Base-by-base conservation (phyloP, 176 grass and related monocot genomes). In the Hordeum marinum region DNA sequence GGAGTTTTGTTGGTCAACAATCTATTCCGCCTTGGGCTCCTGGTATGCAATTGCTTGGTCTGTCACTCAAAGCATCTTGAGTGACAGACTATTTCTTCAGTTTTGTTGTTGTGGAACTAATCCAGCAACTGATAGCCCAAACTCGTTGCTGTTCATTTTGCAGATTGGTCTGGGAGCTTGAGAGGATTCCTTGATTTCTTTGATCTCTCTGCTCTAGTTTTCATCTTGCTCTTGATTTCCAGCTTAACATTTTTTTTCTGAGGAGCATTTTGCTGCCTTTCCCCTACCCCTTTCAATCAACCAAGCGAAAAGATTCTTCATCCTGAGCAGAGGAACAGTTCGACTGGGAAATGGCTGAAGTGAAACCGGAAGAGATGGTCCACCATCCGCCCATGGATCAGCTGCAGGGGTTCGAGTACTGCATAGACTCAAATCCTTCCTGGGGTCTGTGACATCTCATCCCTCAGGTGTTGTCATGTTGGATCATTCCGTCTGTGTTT, bases 391-490 rank as follows among this genome's bases (percentile, higher is more conserved):
- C 95, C 89, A 90, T 98, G 93, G 95, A 98, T 86, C 95, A 98
- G 58, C 87, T 98, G 24, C 93, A 93, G 78, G 95, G 95, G 3
- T 82, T 98, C 29, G 95, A 98, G 85, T 98, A 98, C 79, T 98
- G 95, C 93, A 98, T 98, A 80, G 95, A 98, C 82, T 98, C 95
- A 7, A 98, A 98, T 69, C 95, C 95, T 11, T 91, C 95, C 3
- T 98, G 95, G 95, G 90, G 94, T 97, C 59, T 50, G 84, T 72
- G 35, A 20, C n/a, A 80, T 17, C 63, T 29, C 57, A 20, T 52
- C 72, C 6, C 26, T 54, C 72, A 75, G 54, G 0, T 9, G 25
- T 75, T 32, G n/a, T n/a, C 1, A 24, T 24, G 23, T 77, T 68
- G 20, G 18, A 32, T 40, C 35, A 5, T 3, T 63, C 36, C 21